Base-by-base conservation (phyloP, 495 filamentous ascomycete genomes). In the Tuber melanosporum region DNA sequence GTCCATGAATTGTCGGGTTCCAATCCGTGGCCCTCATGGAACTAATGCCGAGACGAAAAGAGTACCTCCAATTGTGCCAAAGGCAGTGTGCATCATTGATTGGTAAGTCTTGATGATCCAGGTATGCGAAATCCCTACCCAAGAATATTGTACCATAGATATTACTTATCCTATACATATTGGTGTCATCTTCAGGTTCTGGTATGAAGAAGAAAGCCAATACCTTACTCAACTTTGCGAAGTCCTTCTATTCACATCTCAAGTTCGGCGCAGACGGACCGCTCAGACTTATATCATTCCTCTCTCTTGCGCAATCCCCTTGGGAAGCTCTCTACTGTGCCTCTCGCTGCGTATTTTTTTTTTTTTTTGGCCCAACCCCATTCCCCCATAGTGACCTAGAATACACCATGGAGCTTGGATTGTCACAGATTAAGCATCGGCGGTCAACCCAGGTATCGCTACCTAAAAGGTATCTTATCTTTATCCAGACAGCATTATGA, bases 1-100 rank as follows among this genome's bases (percentile, higher is more conserved):
- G 79, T 90, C 90, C 42, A 89, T 86, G 80, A 91, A 92, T 12
- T 89, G 85, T 22, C 86, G 84, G 3, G 89, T 89, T 42, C 86
- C 86, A 84, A 91, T 91, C 79, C 93, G 92, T 72, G 92, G 92
- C 92, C 26, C 89, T 91, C 92, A 94, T 91, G n/a, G 91, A 93
- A 75, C 88, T 88, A 83, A 94, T 93, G 86, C 93, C 92, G 80
- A 94, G 94, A 75, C 92, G 78, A 96, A 95, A 26, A 94, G 88
- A 71, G 88, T 91, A 83, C 93, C 93, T 77, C 93, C 93, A 75
- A 88, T 88, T 75, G 87, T 87, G 79, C 87, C 87, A 76, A 88
- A 88, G 26, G 85, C 84, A 71, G 86, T 86, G 62, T 88, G 86
- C 26, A 87, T 86, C 86, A 71, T 74, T 20, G 70, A 47, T 10